A percentile compares a stretch with the other conserved stretches of the same genome.
These are phyloP conservation scores for Echeveria elegans DNA, from an alignment of 164 flowering plant genomes.

Conservation along the genomic window DNA sequence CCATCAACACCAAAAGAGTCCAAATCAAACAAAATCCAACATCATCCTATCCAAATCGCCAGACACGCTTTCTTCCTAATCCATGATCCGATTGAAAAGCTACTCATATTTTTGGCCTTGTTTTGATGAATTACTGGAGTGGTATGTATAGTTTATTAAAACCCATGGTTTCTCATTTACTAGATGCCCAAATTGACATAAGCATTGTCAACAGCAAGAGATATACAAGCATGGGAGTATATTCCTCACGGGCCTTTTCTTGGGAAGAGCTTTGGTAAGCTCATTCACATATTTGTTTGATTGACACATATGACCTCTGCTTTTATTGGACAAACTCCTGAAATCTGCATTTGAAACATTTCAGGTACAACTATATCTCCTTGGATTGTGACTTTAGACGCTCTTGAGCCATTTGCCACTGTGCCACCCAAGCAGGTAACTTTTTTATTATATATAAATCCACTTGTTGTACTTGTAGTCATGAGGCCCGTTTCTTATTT, in stretches of 20 bases:
- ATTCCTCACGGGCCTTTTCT: conserved; percentile 98
- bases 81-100: too few species aligned
- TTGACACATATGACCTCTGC: background rate
- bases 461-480: background rate
- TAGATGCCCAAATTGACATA: conserved; percentile 7
- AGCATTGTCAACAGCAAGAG: conserved; percentile 64
- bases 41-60: too few species aligned
- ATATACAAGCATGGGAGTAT: conserved; percentile 98
- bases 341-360: conserved; percentile 6
- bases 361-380: conserved; percentile 93
- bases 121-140: conserved; percentile 99
- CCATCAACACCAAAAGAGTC: too few species aligned
- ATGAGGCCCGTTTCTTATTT: background rate
- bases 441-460: background rate
- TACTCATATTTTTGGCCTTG: conserved; percentile 94
- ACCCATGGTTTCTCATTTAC: background rate
- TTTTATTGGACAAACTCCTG: background rate
- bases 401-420: conserved; percentile 82
- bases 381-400: conserved; percentile 97
- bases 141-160: conserved; percentile 34
- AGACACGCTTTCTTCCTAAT: too few species aligned
- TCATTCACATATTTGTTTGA: background rate
- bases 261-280: conserved; percentile 94
- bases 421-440: conserved; percentile 78
- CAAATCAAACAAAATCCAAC: too few species aligned